Conservation (phyloP, 148 eudicot genomes). For the Amaranthus hypochondriacus region DNA sequence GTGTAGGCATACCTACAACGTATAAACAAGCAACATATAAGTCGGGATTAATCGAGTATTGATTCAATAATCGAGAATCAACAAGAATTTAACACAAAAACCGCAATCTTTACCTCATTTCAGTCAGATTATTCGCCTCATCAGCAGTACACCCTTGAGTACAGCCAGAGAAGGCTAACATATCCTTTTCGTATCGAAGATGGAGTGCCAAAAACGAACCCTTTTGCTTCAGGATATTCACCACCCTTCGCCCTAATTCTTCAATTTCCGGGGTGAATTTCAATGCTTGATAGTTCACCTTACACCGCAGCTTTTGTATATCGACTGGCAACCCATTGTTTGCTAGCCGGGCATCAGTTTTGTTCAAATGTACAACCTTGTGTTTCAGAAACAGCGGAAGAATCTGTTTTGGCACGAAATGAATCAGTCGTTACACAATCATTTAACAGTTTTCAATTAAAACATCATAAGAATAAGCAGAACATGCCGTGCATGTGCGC, state of each 20-base stretch:
- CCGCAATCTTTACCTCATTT: constrained; percentile 46
- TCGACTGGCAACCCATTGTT: constrained; percentile 60
- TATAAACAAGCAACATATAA: not conserved
- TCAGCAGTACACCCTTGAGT: constrained; percentile 55
- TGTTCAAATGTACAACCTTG: constrained; percentile 66
- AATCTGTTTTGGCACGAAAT: constrained; percentile 36
- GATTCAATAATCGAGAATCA: too few relatives aligned
- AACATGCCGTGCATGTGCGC: too few relatives aligned
- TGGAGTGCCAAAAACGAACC: constrained; percentile 70
- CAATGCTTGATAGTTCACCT: constrained; percentile 57
- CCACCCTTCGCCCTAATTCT: constrained; percentile 55
- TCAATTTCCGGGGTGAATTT: constrained; percentile 67
- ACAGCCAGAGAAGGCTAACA: constrained; percentile 82
- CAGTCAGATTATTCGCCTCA: constrained; percentile 60
- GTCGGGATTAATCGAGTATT: too few relatives aligned
- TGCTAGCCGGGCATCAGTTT: constrained; percentile 70
- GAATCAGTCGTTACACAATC: constrained; percentile 5
- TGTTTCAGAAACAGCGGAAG: constrained; percentile 57
- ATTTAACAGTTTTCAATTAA: too few relatives aligned
- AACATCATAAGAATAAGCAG: too few relatives aligned
- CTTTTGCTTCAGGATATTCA: constrained; percentile 44
- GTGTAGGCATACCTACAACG: constrained; percentile 61
- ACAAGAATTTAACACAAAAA: too few relatives aligned
- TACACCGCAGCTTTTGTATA: constrained; percentile 60
- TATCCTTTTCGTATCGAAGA: constrained; percentile 78